Conservation (phyloP, 2,329 filamentous ascomycete species). For the Daldinia eschscholtzii region DNA sequence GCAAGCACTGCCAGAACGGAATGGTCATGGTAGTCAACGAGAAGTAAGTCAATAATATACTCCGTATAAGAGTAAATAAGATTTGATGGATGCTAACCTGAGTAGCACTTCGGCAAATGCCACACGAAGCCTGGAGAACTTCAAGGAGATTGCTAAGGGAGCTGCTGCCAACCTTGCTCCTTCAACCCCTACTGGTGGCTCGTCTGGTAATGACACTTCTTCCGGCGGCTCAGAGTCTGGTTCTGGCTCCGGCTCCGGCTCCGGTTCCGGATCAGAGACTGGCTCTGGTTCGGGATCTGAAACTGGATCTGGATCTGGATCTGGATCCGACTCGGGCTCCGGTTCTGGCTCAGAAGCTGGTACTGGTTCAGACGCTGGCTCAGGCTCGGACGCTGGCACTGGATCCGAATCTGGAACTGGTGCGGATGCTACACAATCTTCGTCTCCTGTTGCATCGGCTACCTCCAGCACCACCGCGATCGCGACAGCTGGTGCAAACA, state of each 20-base stretch:
- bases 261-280: constrained; percentile 21
- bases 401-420: not conserved
- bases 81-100: constrained; percentile 24
- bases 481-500: constrained; percentile 39
- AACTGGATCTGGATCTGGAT: not conserved
- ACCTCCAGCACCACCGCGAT: constrained; percentile 22
- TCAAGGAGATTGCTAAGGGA: constrained; percentile 57
- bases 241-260: constrained; percentile 22
- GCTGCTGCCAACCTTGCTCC: constrained; percentile 53
- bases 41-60: constrained; percentile 63
- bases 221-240: constrained; percentile 28
- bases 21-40: constrained; percentile 84
- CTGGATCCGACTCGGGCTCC: constrained; percentile 7
- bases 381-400: not conserved
- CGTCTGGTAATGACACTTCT: constrained; percentile 46
- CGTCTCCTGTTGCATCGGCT: constrained; percentile 8
- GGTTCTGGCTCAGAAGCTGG: constrained; percentile 25
- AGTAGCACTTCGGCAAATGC: constrained; percentile 64
- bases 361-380: not conserved
- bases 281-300: constrained; percentile 8
- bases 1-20: constrained; percentile 77
- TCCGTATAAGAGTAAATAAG: not conserved
- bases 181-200: constrained; percentile 42
- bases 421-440: constrained; percentile 17
- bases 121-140: constrained; percentile 64